A percentile compares a stretch with the other conserved stretches of the same genome.
Evolutionary conservation across 371 early-diverging fungal genomes (phyloP).

Genomic region (Mucor plumbeus): DNA sequence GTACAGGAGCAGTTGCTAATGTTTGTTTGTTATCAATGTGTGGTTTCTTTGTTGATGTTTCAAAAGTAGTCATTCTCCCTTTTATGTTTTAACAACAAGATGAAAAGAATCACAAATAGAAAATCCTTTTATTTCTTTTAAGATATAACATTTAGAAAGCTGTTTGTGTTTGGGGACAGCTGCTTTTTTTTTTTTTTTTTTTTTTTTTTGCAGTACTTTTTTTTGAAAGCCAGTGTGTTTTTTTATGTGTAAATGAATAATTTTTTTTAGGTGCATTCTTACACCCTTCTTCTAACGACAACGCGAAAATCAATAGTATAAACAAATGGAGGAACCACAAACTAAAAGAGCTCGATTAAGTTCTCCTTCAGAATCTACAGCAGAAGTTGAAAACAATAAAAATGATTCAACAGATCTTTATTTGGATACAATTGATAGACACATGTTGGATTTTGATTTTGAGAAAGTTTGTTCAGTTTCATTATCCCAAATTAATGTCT

Average conservation of each 20-base stretch:
- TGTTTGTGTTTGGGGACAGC: not conserved
- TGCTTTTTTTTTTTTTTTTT: not conserved
- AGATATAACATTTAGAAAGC: not conserved
- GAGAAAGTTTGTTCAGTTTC: conserved; percentile 97
- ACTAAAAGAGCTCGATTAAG: conserved; percentile 41
- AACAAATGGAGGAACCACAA: conserved; percentile 35
- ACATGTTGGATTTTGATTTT: conserved; percentile 96
- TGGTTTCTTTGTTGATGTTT: not conserved
- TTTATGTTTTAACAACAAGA: not conserved
- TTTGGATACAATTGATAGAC: conserved; percentile 79
- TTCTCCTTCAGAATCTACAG: not conserved
- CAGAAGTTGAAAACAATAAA: not conserved
- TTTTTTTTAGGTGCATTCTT: too few relatives aligned
- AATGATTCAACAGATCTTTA: conserved; percentile 55
- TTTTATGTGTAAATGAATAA: not conserved
- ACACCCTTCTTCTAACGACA: not conserved
- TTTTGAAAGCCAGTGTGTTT: conserved; percentile 3
- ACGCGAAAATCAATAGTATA: not conserved
- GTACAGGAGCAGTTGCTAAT: conserved; percentile 60
- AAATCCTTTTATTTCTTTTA: not conserved
- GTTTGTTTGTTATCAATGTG: conserved; percentile 6
- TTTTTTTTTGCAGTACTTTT: not conserved
- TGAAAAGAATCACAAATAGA: not conserved
- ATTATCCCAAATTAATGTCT: conserved; percentile 92
- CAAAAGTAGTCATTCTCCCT: conserved; percentile 1